Evolutionary conservation across 176 grass and related monocot species (phyloP), one percentile per base, ranked within the genome.

Genomic region (Aegilops tauschii): DNA sequence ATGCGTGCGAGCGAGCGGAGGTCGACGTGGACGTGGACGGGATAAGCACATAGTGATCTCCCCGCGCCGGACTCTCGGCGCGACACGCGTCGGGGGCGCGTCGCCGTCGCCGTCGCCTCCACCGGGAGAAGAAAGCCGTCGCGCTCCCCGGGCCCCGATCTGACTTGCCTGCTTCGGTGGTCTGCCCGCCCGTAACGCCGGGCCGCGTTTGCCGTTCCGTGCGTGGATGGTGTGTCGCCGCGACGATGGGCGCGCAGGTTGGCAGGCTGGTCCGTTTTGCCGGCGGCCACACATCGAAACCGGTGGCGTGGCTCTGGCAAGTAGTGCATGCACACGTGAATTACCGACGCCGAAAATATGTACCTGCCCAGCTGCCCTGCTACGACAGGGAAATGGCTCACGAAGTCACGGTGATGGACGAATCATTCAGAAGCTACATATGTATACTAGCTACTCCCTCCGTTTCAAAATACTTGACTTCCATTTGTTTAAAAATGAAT

Each of bases 61-160:
- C 64, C 67, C 52, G 69, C 34, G 18, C 13, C 7, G 8, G 81
- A 28, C 42, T 50, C 72, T 18, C 49, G n/a, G 29, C 62, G 9
- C 75, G 81, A 40, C 87, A 78, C 73, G 86, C 81, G 87, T 88
- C 71, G 9, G 61, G 50, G 3, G 70, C 39, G 5, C 78, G 67
- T 72, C 32, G 82, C 68, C 76, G 66, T 40, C 14, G 69, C 45
- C 6, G 7, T 6, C 66, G 12, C 58, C n/a, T 8, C 27, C 45
- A 35, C 21, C 6, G 68, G 35, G 68, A 40, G 37, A 71, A 39
- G 68, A 40, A 72, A 40, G 20, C 36, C 71, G 71, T 75, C 73
- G 73, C 39, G 13, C 77, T 50, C 67, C 14, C 77, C 47, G 31
- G 84, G 21, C 21, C 52, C 52, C 52, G 17, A 20, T 40, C 40